Conservation (phyloP, 495 filamentous ascomycete species). For the Penicillium psychrofluorescens region DNA sequence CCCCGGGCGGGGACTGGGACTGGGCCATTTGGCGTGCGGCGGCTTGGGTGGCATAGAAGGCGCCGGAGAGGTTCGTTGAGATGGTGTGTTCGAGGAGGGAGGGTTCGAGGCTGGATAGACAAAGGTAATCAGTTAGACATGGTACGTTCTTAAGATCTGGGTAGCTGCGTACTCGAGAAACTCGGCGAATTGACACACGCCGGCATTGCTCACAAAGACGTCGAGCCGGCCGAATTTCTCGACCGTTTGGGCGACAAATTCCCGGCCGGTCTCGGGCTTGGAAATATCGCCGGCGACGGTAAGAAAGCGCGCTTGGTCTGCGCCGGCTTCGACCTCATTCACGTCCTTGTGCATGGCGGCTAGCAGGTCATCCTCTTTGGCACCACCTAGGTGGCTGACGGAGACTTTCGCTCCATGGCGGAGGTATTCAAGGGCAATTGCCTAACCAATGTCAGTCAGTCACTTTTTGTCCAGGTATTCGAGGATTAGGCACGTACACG, state of each 20-base stretch:
- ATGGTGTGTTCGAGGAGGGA: conserved; percentile 60
- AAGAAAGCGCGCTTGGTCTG: conserved; percentile 41
- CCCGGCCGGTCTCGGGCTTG: conserved; percentile 51
- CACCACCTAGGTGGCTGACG: conserved; percentile 61
- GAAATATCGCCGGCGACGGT: conserved; percentile 61
- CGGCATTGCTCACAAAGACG: conserved; percentile 83
- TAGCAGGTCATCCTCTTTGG: conserved; percentile 45
- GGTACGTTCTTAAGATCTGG: not conserved
- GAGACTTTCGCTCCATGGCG: conserved; percentile 62
- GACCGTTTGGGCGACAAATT: conserved; percentile 51
- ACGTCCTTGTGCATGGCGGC: conserved; percentile 47
- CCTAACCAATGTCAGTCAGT: conserved; percentile 20
- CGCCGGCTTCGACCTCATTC: conserved; percentile 29
- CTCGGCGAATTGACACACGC: conserved; percentile 75
- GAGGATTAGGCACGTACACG: conserved; percentile 25
- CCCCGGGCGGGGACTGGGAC: conserved; percentile 51
- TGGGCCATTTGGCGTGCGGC: conserved; percentile 73
- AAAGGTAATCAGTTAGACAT: not conserved
- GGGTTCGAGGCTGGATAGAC: conserved; percentile 37
- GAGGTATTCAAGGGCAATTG: conserved; percentile 65
- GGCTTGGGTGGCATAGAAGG: conserved; percentile 79
- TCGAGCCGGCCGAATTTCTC: conserved; percentile 57
- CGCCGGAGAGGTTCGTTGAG: conserved; percentile 73
- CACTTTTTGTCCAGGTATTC: not conserved
- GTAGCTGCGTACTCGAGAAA: conserved; percentile 54